Evolutionary conservation across 768 basidiomycete species (phyloP).

Genomic region (Mycena pura): DNA sequence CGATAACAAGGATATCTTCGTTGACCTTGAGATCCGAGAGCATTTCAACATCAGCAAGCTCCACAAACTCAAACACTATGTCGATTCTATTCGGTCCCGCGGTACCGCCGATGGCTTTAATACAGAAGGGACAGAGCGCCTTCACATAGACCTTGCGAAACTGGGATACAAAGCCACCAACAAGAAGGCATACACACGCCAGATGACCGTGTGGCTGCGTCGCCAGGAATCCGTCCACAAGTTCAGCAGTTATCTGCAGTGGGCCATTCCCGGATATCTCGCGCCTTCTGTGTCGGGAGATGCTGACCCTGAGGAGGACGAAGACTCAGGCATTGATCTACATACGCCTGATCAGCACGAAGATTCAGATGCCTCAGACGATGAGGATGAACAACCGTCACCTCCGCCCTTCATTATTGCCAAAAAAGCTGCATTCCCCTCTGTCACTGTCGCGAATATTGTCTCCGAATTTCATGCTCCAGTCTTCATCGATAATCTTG

Average conservation of each 20-base stretch:
- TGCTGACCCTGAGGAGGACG: no score
- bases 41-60: slow-evolving; percentile 46
- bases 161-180: slow-evolving; percentile 24
- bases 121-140: neutral
- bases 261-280: no score
- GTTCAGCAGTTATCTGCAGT: no score
- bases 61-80: slow-evolving; percentile 36
- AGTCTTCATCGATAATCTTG: neutral
- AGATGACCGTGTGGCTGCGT: slow-evolving; percentile 40
- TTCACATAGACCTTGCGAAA: slow-evolving; percentile 6
- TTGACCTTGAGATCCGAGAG: slow-evolving; percentile 23
- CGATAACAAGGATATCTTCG: slow-evolving; percentile 37
- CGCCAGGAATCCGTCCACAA: slow-evolving; percentile 33
- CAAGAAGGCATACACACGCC: slow-evolving; percentile 28
- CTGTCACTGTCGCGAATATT: neutral
- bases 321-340: no score
- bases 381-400: neutral
- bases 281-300: no score
- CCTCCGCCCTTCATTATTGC: neutral
- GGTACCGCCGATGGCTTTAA: slow-evolving; percentile 28
- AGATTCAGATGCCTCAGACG: neutral
- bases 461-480: neutral
- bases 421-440: neutral
- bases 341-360: no score
- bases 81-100: slow-evolving; percentile 29